Conservation (phyloP, 768 basidiomycete species). For the Cystobasidium tubakii region DNA sequence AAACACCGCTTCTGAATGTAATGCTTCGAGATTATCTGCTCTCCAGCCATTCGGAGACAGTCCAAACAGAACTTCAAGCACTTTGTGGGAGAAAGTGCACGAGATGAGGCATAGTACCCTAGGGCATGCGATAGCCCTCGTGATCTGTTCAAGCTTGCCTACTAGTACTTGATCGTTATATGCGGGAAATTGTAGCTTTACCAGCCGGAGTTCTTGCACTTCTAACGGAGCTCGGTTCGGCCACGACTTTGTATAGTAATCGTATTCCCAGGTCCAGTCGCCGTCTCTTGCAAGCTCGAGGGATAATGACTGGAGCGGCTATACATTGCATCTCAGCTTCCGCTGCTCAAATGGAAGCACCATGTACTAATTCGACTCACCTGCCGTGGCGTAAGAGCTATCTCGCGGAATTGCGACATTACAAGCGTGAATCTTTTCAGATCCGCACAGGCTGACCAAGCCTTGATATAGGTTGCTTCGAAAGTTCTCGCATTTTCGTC, state of each 20-base stretch:
- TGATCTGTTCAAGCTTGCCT: constrained; percentile 11
- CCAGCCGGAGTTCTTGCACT: constrained; percentile 12
- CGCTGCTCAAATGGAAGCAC: no score
- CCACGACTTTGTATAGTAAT: neutral
- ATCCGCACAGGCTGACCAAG: neutral
- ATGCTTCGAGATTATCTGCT: neutral
- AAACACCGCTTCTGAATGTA: neutral
- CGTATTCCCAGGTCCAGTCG: constrained; percentile 17
- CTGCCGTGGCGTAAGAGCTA: constrained; percentile 1
- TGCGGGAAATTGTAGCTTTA: constrained; percentile 13
- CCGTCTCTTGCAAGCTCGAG: constrained; percentile 10
- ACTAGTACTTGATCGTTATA: constrained; percentile 11
- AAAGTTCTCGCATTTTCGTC: neutral
- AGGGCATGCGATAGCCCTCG: neutral
- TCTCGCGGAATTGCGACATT: constrained; percentile 16
- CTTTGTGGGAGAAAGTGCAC: neutral
- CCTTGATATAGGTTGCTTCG: neutral
- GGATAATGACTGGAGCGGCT: neutral
- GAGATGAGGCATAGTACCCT: neutral
- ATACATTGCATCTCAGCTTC: neutral
- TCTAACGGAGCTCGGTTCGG: constrained; percentile 4
- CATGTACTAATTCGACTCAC: no score
- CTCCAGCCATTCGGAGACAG: neutral
- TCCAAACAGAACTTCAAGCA: neutral
- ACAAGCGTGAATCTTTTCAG: neutral